phyloP scores from a whole-genome alignment of 1,139 yeast species.

The Debaryomycetaceae sp. region DNA sequence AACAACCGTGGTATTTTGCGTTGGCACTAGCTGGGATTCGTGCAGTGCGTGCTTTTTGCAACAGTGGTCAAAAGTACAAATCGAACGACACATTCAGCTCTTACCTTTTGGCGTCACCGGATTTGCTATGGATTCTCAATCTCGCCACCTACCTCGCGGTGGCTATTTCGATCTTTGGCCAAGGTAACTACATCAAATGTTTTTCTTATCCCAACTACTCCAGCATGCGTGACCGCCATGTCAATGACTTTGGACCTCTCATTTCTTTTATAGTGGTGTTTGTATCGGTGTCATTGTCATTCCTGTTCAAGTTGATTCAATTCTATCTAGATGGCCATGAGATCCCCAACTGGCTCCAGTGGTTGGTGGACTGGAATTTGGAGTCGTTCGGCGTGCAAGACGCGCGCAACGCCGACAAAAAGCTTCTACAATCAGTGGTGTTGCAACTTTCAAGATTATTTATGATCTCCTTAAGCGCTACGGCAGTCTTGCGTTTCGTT shows the following conservation, averaged over 20 bases:
- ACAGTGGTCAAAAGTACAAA: conserved; percentile 78
- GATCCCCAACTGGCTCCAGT: conserved; percentile 36
- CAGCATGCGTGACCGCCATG: conserved; percentile 9
- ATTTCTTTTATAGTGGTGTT: conserved; percentile 38
- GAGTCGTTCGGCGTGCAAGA: conserved; percentile 18
- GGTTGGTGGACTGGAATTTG: conserved; percentile 28
- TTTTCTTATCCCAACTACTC: conserved; percentile 9
- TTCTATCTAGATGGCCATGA: conserved; percentile 50
- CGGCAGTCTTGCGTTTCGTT: conserved; percentile 21
- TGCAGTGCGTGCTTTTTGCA: conserved; percentile 78
- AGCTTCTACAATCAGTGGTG: conserved; percentile 22
- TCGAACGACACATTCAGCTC: conserved; percentile 42
- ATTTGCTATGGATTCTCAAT: conserved; percentile 48
- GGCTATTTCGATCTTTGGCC: conserved; percentile 21
- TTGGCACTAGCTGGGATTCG: conserved; percentile 45
- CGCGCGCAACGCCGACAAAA: conserved; percentile 16
- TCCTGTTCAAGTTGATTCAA: conserved; percentile 57
- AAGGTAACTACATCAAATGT: conserved; percentile 22
- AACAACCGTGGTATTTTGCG: conserved; percentile 16
- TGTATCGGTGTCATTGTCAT: conserved; percentile 33
- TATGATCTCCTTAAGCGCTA: conserved; percentile 18
- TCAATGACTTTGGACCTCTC: conserved; percentile 21
- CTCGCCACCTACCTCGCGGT: conserved; percentile 32
- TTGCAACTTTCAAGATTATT: conserved; percentile 26
- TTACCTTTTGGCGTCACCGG: conserved; percentile 34